These are phyloP conservation scores for Colletotrichum ledebouriae DNA, from an alignment of 2,329 filamentous ascomycete genomes.

Conservation along the genomic window DNA sequence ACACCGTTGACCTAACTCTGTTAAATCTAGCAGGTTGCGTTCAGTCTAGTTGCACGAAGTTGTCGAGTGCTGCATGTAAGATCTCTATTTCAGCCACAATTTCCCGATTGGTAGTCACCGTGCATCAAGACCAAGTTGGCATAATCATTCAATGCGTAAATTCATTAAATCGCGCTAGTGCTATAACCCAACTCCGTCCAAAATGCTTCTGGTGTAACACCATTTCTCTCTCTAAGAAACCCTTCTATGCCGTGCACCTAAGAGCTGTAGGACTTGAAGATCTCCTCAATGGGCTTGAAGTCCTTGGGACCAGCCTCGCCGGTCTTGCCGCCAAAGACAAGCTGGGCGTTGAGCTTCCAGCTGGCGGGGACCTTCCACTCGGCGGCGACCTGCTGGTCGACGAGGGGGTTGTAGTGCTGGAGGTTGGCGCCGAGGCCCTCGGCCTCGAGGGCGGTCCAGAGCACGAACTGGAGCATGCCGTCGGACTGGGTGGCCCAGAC, in stretches of 20 bases:
- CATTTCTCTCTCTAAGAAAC: not conserved
- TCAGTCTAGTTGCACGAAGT: not conserved
- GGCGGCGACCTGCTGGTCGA: conserved; percentile 77
- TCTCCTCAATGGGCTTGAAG: conserved; percentile 74
- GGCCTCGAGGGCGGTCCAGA: conserved; percentile 86
- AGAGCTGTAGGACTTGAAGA: conserved; percentile 74
- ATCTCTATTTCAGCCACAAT: conserved; percentile 24
- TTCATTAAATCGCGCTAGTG: conserved; percentile 30
- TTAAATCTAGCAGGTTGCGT: not conserved
- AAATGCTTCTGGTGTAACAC: conserved; percentile 16
- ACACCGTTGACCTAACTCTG: not conserved
- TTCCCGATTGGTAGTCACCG: not conserved
- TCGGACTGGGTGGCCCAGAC: conserved; percentile 81
- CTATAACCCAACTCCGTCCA: conserved; percentile 28
- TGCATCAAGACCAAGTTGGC: not conserved
- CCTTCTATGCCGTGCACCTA: conserved; percentile 47
- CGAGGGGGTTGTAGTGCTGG: conserved; percentile 92
- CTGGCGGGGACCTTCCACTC: conserved; percentile 78
- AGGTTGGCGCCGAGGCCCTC: conserved; percentile 90
- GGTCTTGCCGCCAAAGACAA: conserved; percentile 82
- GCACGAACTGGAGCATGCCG: conserved; percentile 84
- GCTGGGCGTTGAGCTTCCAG: conserved; percentile 85
- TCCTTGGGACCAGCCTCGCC: conserved; percentile 73
- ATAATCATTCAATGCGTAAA: conserved; percentile 37
- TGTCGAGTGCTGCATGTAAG: not conserved